phyloP scores from a whole-genome alignment of 768 basidiomycete species.

The Pulveroboletus sp. region DNA sequence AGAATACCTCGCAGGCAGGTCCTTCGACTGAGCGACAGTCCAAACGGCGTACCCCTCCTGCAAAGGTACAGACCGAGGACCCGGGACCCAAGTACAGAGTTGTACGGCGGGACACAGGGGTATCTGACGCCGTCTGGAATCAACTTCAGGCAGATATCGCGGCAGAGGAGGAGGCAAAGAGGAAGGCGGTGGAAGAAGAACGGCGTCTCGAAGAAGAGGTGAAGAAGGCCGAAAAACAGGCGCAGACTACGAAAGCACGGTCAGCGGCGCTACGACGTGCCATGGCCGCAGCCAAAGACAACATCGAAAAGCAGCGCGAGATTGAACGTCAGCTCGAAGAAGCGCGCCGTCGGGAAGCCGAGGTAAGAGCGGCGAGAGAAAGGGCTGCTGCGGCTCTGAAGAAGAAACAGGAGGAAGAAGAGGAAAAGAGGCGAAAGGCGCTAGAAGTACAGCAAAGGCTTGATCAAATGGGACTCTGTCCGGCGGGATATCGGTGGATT shows the following conservation, averaged over 20 bases:
- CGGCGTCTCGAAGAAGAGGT: conserved; percentile 17
- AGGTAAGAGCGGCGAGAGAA: conserved; percentile 23
- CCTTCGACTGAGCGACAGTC: neutral
- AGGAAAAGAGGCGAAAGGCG: conserved; percentile 21
- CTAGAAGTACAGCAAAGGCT: conserved; percentile 40
- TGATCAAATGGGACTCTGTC: conserved; percentile 46
- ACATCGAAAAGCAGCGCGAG: conserved; percentile 19
- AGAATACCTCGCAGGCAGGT: neutral
- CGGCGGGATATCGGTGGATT: conserved; percentile 42
- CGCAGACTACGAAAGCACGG: conserved; percentile 10
- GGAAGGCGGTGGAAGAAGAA: conserved; percentile 17
- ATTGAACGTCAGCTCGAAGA: conserved; percentile 26
- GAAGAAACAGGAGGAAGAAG: conserved; percentile 38
- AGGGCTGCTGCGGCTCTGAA: conserved; percentile 26
- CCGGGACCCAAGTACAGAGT: conserved; percentile 6
- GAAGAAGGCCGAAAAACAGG: conserved; percentile 7
- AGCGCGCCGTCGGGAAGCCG: conserved; percentile 27
- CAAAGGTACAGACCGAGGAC: neutral
- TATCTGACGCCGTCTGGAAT: conserved; percentile 49
- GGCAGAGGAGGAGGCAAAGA: conserved; percentile 19
- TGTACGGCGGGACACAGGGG: conserved; percentile 44
- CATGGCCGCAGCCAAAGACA: conserved; percentile 16
- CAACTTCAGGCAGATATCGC: conserved; percentile 41
- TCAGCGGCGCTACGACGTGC: conserved; percentile 14
- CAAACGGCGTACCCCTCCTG: neutral